A percentile compares a stretch with the other conserved stretches of the same genome.
phyloP scores from a whole-genome alignment of 768 basidiomycete genomes.

The Kwoniella dejecticola region DNA sequence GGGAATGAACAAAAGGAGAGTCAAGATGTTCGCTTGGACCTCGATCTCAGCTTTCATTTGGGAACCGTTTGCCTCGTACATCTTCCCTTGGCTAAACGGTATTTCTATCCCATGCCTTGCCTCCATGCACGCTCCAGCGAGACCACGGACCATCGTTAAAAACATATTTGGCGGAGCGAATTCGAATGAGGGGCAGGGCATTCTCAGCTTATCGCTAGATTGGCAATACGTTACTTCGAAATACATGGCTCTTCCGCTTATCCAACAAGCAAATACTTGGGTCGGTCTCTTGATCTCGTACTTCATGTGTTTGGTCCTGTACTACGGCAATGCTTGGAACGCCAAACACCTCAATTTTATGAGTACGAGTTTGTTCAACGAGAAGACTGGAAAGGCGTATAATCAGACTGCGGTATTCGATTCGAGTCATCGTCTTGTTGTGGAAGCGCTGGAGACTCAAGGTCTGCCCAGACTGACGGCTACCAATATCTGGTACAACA shows the following conservation, averaged over 20 bases:
- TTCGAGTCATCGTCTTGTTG: conserved; percentile 62
- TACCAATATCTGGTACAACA: conserved; percentile 56
- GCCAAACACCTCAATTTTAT: conserved; percentile 65
- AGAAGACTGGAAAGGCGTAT: conserved; percentile 64
- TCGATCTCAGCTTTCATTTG: too few species aligned
- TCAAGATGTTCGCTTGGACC: conserved; percentile 8
- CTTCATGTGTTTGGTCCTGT: conserved; percentile 62
- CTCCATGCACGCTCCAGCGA: conserved; percentile 5
- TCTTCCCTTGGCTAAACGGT: conserved; percentile 26
- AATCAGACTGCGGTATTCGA: conserved; percentile 64
- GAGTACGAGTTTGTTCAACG: conserved; percentile 64
- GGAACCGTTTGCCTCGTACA: conserved; percentile 31
- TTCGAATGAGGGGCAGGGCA: conserved; percentile 20
- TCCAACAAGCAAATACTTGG: conserved; percentile 62
- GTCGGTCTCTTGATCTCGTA: conserved; percentile 63
- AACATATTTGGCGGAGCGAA: conserved; percentile 19
- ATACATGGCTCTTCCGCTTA: conserved; percentile 2
- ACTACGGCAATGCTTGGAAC: conserved; percentile 68
- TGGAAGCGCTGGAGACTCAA: conserved; percentile 62
- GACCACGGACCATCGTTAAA: conserved; percentile 1
- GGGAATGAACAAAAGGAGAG: conserved; percentile 16
- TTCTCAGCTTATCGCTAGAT: conserved; percentile 13
- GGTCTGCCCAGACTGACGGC: conserved; percentile 62
- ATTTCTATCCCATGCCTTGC: conserved; percentile 21
- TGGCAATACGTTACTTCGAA: conserved; percentile 27